These are phyloP conservation scores for Neonectria sp. DNA, from an alignment of 2,329 filamentous ascomycete genomes.

Conservation along the genomic window DNA sequence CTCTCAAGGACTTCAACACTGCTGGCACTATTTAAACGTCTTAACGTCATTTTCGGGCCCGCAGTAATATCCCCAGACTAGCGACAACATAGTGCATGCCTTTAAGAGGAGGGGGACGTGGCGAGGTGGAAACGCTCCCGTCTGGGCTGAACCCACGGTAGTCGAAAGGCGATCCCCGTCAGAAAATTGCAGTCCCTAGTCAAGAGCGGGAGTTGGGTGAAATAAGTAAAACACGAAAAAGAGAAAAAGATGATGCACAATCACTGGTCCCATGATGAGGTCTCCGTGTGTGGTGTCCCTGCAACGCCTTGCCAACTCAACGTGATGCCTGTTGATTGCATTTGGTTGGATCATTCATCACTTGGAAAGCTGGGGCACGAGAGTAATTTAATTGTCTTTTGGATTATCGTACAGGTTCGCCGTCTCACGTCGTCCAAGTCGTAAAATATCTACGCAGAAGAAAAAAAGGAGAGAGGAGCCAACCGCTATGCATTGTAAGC, in stretches of 20 bases:
- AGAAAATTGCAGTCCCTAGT: constrained; percentile 37
- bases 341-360: background rate
- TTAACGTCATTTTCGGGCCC: constrained; percentile 20
- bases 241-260: constrained; percentile 40
- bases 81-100: constrained; percentile 33
- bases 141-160: background rate
- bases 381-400: constrained; percentile 8
- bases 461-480: constrained; percentile 29
- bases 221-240: constrained; percentile 45
- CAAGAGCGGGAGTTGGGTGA: constrained; percentile 37
- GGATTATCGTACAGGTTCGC: constrained; percentile 40
- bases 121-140: constrained; percentile 11
- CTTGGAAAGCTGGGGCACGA: background rate
- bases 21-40: constrained; percentile 53
- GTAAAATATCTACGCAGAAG: constrained; percentile 17
- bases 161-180: constrained; percentile 1
- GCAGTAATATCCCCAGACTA: constrained; percentile 39
- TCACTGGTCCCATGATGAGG: background rate
- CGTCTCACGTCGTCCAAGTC: constrained; percentile 19
- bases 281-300: background rate
- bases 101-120: constrained; percentile 34
- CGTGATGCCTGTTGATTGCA: background rate
- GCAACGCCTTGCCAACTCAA: background rate
- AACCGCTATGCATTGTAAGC: constrained; percentile 38
- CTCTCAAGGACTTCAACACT: constrained; percentile 90